phyloP scores from a whole-genome alignment of 768 basidiomycete species.

The Russula olivacea region DNA sequence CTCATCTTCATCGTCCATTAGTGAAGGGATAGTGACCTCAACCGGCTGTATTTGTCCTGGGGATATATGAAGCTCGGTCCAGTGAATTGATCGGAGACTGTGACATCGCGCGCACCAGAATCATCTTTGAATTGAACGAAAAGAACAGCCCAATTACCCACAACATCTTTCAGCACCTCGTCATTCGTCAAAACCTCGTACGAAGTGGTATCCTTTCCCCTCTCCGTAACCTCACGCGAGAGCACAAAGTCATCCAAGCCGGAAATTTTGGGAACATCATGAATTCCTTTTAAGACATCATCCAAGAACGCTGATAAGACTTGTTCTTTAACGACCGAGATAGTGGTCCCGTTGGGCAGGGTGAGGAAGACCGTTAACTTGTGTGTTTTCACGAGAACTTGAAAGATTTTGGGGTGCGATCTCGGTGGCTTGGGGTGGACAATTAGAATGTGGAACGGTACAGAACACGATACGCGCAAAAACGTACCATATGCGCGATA shows the following conservation, averaged over 20 bases:
- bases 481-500: conserved; percentile 15
- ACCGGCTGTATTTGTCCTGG: conserved; percentile 54
- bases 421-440: conserved; percentile 43
- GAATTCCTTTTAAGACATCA: conserved; percentile 36
- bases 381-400: conserved; percentile 68
- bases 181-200: conserved; percentile 50
- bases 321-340: conserved; percentile 57
- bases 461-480: not conserved
- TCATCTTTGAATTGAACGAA: conserved; percentile 63
- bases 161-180: conserved; percentile 43
- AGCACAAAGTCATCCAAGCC: conserved; percentile 55
- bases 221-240: conserved; percentile 48
- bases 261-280: conserved; percentile 34
- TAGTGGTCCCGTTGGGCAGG: conserved; percentile 45
- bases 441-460: not conserved
- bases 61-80: not conserved
- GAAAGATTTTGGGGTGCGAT: conserved; percentile 55
- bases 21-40: conserved; percentile 48
- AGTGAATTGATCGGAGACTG: not conserved
- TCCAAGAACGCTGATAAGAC: conserved; percentile 55
- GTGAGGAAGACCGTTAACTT: conserved; percentile 61
- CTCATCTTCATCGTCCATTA: conserved; percentile 60
- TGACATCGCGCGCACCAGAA: conserved; percentile 44
- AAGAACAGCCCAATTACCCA: conserved; percentile 61
- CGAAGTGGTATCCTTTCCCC: conserved; percentile 41